Conservation (phyloP, 2,329 filamentous ascomycete genomes). For the Aureobasidium sp. region DNA sequence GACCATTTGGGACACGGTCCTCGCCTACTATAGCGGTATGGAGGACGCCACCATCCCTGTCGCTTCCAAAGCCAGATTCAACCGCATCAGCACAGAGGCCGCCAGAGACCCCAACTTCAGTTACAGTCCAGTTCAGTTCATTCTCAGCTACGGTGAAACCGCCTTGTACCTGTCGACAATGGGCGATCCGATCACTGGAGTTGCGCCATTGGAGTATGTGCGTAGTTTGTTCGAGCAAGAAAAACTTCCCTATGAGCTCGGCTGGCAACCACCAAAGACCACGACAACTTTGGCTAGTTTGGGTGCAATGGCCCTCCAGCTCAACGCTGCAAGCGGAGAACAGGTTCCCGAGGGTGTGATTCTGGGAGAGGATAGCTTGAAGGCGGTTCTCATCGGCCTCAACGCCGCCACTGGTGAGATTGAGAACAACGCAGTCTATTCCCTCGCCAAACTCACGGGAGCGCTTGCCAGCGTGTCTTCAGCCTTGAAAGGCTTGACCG, state of each 20-base stretch:
- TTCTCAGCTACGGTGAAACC: conserved; percentile 34
- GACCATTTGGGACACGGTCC: conserved; percentile 26
- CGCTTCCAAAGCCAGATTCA: conserved; percentile 27
- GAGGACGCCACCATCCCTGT: conserved; percentile 24
- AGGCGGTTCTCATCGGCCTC: background rate
- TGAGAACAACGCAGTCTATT: background rate
- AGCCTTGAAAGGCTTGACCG: background rate
- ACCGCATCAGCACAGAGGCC: conserved; percentile 25
- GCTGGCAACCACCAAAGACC: conserved; percentile 24
- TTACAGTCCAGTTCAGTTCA: conserved; percentile 27
- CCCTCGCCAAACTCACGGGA: conserved; percentile 1
- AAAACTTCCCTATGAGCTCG: conserved; percentile 30
- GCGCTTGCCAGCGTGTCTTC: background rate
- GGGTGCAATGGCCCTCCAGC: background rate
- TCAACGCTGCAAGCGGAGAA: conserved; percentile 7
- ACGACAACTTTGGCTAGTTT: conserved; percentile 6
- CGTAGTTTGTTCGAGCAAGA: conserved; percentile 33
- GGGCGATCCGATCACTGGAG: conserved; percentile 28
- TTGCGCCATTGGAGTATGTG: conserved; percentile 30
- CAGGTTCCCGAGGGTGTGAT: background rate
- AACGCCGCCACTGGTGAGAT: conserved; percentile 8
- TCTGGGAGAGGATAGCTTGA: background rate
- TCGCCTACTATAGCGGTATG: conserved; percentile 24
- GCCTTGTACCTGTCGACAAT: conserved; percentile 33
- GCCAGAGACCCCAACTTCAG: conserved; percentile 29